These are phyloP conservation scores for Schizonepeta tenuifolia DNA, from an alignment of 257 asterid genomes.

Conservation along the genomic window DNA sequence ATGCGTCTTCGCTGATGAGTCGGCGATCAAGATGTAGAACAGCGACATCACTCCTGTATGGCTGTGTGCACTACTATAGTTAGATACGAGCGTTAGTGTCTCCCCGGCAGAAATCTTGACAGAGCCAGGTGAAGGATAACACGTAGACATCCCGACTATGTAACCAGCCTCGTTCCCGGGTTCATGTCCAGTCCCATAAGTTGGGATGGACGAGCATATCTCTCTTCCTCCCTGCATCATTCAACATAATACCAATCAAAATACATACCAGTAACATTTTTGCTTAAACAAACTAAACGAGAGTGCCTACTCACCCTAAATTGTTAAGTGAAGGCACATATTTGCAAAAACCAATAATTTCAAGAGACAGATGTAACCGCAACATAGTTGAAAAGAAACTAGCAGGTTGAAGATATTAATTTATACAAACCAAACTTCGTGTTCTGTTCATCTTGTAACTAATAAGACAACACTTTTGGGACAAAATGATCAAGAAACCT, in stretches of 20 bases:
- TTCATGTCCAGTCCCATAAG: slow-evolving; percentile 71
- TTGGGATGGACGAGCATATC: slow-evolving; percentile 74
- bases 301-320: neutral
- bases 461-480: neutral
- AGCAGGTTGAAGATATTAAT: neutral
- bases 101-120: slow-evolving; percentile 74
- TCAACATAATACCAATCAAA: slow-evolving; percentile 9
- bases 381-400: neutral
- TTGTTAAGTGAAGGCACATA: neutral
- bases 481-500: neutral
- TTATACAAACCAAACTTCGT: neutral
- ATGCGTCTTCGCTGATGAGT: slow-evolving; percentile 39
- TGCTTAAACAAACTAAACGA: neutral
- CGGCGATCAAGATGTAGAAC: slow-evolving; percentile 75
- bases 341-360: neutral
- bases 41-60: slow-evolving; percentile 97
- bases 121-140: slow-evolving; percentile 84
- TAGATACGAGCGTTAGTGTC: slow-evolving; percentile 63
- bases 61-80: slow-evolving; percentile 54
- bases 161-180: slow-evolving; percentile 87
- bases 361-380: neutral
- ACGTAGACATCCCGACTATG: slow-evolving; percentile 86
- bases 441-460: neutral
- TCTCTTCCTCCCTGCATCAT: slow-evolving; percentile 65
- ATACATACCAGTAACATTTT: neutral